Base-by-base conservation (phyloP, 305 asterid species). In the Withania somnifera region DNA sequence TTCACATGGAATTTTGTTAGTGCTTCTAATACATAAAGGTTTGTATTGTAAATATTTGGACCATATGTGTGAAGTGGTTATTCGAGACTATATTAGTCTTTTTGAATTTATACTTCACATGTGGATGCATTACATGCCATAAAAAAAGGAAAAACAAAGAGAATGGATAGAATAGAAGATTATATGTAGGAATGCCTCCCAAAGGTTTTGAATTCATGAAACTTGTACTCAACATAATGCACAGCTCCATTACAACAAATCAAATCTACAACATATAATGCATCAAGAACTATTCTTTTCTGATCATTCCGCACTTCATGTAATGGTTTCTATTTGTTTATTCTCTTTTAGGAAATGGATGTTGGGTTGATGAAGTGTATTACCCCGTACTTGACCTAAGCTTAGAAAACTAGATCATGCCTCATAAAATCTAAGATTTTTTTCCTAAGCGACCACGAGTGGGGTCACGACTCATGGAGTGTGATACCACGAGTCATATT, bases 121-220 rank as follows among this genome's bases (percentile, higher is more conserved):
- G 38, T 4, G 40, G 26, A 9, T 10, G 28, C 38, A 19, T 30
- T n/a, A 53, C 60, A 47, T 51, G 42, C n/a, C 45, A 57, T 7
- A 47, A 82, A 40, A 69, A 30, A 66, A n/a, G 63, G 40, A 28
- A 82, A 82, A 79, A 36, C 45, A 54, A 19, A 66, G 51, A 61
- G 87, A 93, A 95, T 97, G 89, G 89, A 87, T 87, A 85, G 87
- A 77, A 84, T 32, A 63, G 93, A 87, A 60, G 91, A n/a, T n/a
- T n/a, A n/a, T n/a, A n/a, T n/a, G n/a, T 92, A 40, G 92, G 86
- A 77, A 92, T 88, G 67, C 95, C 94, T 11, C 95, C 97, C 97
- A 91, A 68, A 93, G 97, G 80, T 90, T 42, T 42, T 42, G 50
- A 42, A 11, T 7, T 42, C 50, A 8, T 42, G 50, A 30, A 42